A percentile compares a stretch with the other conserved stretches of the same genome.
Evolutionary conservation across 139 green algal species (phyloP).

Genomic region (Closterium sp.): DNA sequence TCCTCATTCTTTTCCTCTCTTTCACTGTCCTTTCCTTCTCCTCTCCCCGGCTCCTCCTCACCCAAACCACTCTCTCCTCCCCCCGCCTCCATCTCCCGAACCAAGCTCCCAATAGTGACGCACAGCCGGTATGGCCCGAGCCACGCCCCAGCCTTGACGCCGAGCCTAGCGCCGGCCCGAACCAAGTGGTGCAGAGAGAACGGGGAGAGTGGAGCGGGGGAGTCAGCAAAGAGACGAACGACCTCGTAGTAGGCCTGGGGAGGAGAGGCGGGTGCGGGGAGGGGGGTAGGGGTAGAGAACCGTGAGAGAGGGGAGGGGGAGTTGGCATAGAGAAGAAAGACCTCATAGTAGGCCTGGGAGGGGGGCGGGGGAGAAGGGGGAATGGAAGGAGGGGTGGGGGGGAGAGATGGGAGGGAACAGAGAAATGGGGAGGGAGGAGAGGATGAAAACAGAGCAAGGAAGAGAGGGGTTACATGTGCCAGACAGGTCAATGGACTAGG

Average conservation of each 20-base stretch:
- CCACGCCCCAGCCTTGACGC: neutral
- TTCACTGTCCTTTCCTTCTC: neutral
- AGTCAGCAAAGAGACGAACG: neutral
- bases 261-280: too few relatives aligned
- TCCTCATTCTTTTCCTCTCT: neutral
- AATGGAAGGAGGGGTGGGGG: too few relatives aligned
- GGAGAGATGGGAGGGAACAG: too few relatives aligned
- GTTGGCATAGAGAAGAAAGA: too few relatives aligned
- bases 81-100: neutral
- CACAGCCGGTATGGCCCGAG: neutral
- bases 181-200: neutral
- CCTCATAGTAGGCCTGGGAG: too few relatives aligned
- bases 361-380: too few relatives aligned
- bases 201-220: neutral
- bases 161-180: neutral
- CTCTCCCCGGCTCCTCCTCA: neutral
- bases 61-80: neutral
- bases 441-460: too few relatives aligned
- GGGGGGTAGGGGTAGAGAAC: too few relatives aligned
- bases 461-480: too few relatives aligned
- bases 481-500: too few relatives aligned
- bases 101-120: neutral
- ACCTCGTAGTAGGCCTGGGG: neutral
- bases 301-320: too few relatives aligned
- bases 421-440: too few relatives aligned